phyloP scores from a whole-genome alignment of 345 rosid species.

The Melastoma malabathricum region DNA sequence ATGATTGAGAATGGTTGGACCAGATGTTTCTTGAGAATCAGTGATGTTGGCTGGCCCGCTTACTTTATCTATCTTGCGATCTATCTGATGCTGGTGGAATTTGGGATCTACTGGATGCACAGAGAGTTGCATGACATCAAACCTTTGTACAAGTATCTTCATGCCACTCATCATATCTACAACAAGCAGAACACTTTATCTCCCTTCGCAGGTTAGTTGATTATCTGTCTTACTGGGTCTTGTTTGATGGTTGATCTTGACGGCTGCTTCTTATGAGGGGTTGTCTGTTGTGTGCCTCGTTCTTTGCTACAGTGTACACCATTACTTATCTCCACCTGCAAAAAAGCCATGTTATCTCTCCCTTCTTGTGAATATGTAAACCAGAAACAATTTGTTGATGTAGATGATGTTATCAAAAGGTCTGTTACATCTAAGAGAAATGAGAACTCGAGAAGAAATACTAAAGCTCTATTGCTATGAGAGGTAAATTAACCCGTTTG shows the following conservation, averaged over 20 bases:
- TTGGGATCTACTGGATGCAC: conserved; percentile 95
- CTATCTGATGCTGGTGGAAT: conserved; percentile 68
- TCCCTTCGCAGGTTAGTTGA: conserved; percentile 68
- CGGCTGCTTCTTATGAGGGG: too few species aligned
- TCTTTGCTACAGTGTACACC: too few species aligned
- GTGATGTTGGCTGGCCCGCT: conserved; percentile 51
- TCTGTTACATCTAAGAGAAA: too few species aligned
- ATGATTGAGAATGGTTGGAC: conserved; percentile 95
- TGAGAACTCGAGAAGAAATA: too few species aligned
- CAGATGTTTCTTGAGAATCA: conserved; percentile 41
- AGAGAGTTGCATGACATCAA: conserved; percentile 90
- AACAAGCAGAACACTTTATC: conserved; percentile 96
- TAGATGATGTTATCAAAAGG: too few species aligned
- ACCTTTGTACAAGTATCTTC: conserved; percentile 78
- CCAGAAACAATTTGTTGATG: too few species aligned
- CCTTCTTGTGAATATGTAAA: too few species aligned
- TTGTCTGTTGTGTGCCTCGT: too few species aligned
- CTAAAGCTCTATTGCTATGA: too few species aligned
- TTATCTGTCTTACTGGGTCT: neutral
- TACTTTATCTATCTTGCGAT: conserved; percentile 28
- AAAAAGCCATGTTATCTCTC: too few species aligned
- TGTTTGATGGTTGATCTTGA: neutral
- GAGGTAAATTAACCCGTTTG: too few species aligned
- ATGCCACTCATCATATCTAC: conserved; percentile 88
- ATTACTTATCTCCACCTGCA: too few species aligned